A percentile compares a stretch with the other conserved stretches of the same genome.
Conservation (phyloP, 2,329 filamentous ascomycete species). For the Lecanoromycetidae sp. region DNA sequence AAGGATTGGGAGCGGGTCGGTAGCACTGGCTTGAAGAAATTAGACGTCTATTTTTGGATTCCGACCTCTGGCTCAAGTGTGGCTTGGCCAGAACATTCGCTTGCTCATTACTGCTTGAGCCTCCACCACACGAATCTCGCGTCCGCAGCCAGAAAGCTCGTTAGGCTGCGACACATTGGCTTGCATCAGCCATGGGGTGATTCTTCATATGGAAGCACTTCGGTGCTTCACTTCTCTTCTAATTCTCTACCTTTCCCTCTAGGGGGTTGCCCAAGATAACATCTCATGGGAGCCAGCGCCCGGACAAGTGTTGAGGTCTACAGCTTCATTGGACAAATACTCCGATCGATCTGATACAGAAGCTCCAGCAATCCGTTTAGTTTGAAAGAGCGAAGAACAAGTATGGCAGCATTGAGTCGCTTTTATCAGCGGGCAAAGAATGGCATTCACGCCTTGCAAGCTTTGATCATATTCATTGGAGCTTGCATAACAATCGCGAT, state of each 20-base stretch:
- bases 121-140: neutral
- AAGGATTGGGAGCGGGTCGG: neutral
- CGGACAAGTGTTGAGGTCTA: neutral
- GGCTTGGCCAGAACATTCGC: neutral
- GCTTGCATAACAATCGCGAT: constrained; percentile 47
- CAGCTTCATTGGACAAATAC: too few relatives aligned
- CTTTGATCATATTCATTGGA: constrained; percentile 44
- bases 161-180: constrained; percentile 1
- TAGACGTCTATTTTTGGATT: neutral
- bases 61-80: too few relatives aligned
- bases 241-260: neutral
- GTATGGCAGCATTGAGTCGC: neutral
- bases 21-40: too few relatives aligned
- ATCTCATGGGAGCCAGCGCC: too few relatives aligned
- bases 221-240: neutral
- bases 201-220: neutral
- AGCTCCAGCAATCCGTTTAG: too few relatives aligned
- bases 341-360: too few relatives aligned
- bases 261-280: too few relatives aligned
- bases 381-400: too few relatives aligned
- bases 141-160: neutral
- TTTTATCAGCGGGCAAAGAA: constrained; percentile 42
- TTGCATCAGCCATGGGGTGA: neutral
- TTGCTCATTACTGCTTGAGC: too few relatives aligned
- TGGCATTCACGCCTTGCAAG: constrained; percentile 42